These are phyloP conservation scores for Lizanozyma gosingica DNA, from an alignment of 1,139 yeast species.

Conservation along the genomic window DNA sequence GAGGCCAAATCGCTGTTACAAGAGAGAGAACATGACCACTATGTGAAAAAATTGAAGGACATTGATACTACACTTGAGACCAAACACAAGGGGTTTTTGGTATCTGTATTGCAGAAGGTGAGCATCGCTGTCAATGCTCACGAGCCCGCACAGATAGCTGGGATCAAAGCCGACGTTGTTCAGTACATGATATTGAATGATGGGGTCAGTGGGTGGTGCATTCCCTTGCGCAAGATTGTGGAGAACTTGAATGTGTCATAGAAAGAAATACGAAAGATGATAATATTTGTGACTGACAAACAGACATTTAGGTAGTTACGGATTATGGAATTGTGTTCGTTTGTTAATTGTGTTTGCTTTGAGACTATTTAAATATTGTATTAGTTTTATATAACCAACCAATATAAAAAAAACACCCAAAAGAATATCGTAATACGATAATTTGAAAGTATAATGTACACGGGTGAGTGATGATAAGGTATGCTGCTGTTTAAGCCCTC, in stretches of 20 bases:
- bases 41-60: neutral
- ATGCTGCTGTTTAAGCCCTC: constrained; percentile 32
- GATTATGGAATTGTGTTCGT: too few relatives aligned
- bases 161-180: constrained; percentile 20
- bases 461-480: neutral
- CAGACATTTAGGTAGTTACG: too few relatives aligned
- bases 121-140: neutral
- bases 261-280: too few relatives aligned
- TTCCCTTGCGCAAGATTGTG: constrained; percentile 43
- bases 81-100: neutral
- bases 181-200: constrained; percentile 42
- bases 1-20: neutral
- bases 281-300: too few relatives aligned
- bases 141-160: neutral
- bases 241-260: constrained; percentile 15
- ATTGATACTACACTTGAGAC: neutral
- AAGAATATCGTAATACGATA: neutral
- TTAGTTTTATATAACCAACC: neutral
- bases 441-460: neutral
- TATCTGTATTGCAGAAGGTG: neutral
- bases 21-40: neutral
- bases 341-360: neutral
- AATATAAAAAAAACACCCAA: neutral
- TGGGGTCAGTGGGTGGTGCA: constrained; percentile 49
- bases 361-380: neutral